Evolutionary conservation across 306 rosid species (phyloP), one percentile per base, ranked within the genome.

Genomic region (Argentina anserina): DNA sequence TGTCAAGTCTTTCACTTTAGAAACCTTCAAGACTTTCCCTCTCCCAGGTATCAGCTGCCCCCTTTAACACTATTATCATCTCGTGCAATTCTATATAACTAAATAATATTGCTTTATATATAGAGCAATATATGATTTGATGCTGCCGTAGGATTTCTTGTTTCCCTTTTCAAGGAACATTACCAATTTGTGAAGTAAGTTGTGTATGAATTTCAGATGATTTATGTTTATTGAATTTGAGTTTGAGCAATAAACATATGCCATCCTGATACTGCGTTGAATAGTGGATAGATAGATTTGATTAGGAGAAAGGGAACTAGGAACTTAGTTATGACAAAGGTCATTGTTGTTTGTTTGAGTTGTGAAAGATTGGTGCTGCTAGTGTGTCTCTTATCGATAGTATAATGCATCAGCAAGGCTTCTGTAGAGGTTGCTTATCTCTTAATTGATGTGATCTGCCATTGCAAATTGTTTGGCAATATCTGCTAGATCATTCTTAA

Each of bases 21-120:
- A 90, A 64, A 86, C 90, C 56, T 93, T 93, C 76, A 89, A 82
- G 85, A 86, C 81, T 70, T 90, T 87, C 81, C 86, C 94, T 55
- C 86, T 81, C 46, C 86, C 75, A 78, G 96, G 98, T 93, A 81
- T n/a, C 11, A 53, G 6, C 60, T 53, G 4, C 55, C 52, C 47
- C 31, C 9, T 17, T 43, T 9, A 6, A 33, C 28, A 9, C 53
- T 9, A 3, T 21, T 11, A 17, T 72, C n/a, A 33, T n/a, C 39
- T 23, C 58, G 29, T 58, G 15, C 34, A 2, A 26, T 31, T 59
- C 25, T 42, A 43, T 34, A 25, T 5, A 70, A 6, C 37, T 9
- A 34, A 50, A 70, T 34, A 37, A 52, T 12, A 52, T 50, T 23
- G 14, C 41, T 31, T 60, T 31, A 17, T 29, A 41, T 33, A 0